Evolutionary conservation across 2,329 filamentous ascomycete species (phyloP), one percentile per base, ranked within the genome.

Genomic region (Tolypocladium tropicale): DNA sequence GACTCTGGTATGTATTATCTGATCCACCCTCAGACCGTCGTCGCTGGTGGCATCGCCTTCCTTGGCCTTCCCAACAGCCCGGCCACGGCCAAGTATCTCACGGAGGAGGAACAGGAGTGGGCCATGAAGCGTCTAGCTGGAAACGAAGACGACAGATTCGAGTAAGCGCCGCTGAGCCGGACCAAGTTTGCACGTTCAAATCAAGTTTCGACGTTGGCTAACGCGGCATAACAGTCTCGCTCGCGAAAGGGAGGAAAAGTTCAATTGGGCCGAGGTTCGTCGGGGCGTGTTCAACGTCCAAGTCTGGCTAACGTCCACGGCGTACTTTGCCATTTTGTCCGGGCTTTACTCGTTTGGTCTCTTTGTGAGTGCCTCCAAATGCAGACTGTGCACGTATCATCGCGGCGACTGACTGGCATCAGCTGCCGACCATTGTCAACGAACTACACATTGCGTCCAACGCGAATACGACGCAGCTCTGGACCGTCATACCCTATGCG

Each of bases 361-460:
- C 2, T 87, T 87, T 67, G 79, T 82, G 66, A 58, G 78, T 69
- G 7, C n/a, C n/a, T 16, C 32, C 16, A 18, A n/a, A 18, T 4
- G 2, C 9, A 11, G 11, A 21, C 53, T 2, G 6, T 41, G 14
- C 16, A n/a, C n/a, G n/a, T n/a, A 30, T 4, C 3, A 10, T 11
- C 7, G 4, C 25, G 2, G n/a, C 2, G 9, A n/a, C 6, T 59
- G 33, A 48, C 25, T 48, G 46, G 53, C 23, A 53, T 9, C 25
- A 81, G 79, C 71, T 87, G 0, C 84, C 84, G 0, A 86, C 83
- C 0, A 87, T 87, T 59, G 82, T 87, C 64, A 73, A 79, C 58
- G 77, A 76, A n/a, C 68, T 83, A 18, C 70, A 74, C 3, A 78
- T 79, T 51, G 78, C 78, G 1, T 75, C 75, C 57, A 77, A 79